Evolutionary conservation across 768 basidiomycete species (phyloP).

Genomic region (Lactarius tabidus): DNA sequence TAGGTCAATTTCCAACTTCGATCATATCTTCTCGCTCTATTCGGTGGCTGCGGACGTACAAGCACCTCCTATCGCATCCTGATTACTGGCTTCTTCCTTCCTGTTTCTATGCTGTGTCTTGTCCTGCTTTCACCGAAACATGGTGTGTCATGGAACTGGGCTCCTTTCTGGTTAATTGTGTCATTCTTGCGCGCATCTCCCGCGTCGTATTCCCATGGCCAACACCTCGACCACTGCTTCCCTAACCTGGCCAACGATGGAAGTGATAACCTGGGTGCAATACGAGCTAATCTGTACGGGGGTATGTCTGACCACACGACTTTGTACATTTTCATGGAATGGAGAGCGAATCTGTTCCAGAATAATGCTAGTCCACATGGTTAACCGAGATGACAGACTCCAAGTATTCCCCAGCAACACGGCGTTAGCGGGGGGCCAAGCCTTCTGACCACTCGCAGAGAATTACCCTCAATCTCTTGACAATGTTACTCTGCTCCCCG

Average conservation of each 20-base stretch:
- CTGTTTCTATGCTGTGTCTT: neutral
- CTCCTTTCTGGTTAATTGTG: neutral
- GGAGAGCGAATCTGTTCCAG: neutral
- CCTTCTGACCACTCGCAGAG: neutral
- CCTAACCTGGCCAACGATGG: neutral
- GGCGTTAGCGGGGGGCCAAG: neutral
- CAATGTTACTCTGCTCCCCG: neutral
- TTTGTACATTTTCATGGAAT: neutral
- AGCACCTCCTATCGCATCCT: neutral
- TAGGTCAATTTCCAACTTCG: neutral
- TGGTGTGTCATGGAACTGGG: neutral
- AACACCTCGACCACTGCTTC: neutral
- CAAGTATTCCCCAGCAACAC: neutral
- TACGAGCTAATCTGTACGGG: neutral
- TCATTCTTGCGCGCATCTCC: neutral
- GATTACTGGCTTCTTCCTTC: neutral
- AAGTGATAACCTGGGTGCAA: neutral
- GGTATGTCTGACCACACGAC: neutral
- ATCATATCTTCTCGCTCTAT: neutral
- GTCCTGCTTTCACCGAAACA: neutral
- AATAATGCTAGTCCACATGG: neutral
- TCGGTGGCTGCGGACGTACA: neutral
- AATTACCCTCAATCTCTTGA: neutral
- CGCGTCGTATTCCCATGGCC: neutral
- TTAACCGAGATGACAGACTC: neutral